Evolutionary conservation across 2,329 filamentous ascomycete species (phyloP).

Genomic region (Helotiales sp.): DNA sequence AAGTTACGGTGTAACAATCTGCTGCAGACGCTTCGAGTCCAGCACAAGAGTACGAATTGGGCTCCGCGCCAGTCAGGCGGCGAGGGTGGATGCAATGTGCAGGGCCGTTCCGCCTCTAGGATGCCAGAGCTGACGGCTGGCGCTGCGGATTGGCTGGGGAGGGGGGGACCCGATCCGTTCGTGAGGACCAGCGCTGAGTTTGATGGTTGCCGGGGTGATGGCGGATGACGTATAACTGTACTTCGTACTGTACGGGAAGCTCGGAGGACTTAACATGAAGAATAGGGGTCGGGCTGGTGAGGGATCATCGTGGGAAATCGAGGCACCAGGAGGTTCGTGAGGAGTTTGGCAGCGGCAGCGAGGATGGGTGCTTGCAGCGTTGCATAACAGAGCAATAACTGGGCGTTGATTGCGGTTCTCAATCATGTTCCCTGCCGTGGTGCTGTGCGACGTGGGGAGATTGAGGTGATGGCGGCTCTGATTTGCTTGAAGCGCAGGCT

Average conservation of each 20-base stretch:
- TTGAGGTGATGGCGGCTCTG: neutral
- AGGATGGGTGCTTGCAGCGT: too few species aligned
- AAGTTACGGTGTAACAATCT: conserved; percentile 7
- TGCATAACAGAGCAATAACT: too few species aligned
- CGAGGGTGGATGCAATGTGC: neutral
- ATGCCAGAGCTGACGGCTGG: conserved; percentile 4
- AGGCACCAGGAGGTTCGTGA: neutral
- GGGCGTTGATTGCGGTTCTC: neutral
- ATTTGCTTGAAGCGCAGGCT: neutral
- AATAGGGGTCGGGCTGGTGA: neutral
- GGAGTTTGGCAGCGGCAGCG: neutral
- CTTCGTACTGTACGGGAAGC: neutral
- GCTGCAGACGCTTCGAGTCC: conserved; percentile 9
- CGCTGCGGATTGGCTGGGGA: conserved; percentile 4
- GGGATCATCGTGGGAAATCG: neutral
- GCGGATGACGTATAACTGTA: neutral
- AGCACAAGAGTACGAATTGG: neutral
- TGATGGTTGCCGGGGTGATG: conserved; percentile 1
- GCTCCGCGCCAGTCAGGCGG: conserved; percentile 7
- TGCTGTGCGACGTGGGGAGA: neutral
- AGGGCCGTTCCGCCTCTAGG: conserved; percentile 14
- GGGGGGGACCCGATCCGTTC: neutral
- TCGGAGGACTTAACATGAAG: neutral
- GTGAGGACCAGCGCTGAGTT: neutral
- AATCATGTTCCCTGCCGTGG: neutral